Conservation (phyloP, 345 rosid genomes). For the Punica granatum region DNA sequence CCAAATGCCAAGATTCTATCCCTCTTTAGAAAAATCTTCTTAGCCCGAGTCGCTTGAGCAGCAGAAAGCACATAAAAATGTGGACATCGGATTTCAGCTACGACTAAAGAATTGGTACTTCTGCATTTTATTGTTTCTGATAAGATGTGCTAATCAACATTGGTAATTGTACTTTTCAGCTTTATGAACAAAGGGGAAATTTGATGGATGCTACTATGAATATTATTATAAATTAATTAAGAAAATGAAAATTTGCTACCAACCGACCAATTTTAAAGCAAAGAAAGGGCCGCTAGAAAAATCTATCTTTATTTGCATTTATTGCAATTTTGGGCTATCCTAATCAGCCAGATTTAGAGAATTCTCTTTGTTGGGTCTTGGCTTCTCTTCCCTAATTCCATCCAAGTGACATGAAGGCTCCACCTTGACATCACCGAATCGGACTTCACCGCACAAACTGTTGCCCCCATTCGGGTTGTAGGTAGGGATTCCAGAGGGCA, state of each 20-base stretch:
- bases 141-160: too few relatives aligned
- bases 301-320: not conserved
- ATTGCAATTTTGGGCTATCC: conserved; percentile 15
- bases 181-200: not conserved
- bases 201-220: not conserved
- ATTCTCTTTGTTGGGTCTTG: conserved; percentile 13
- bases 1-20: too few relatives aligned
- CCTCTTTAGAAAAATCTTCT: too few relatives aligned
- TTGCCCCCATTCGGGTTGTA: conserved; percentile 8
- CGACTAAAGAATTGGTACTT: too few relatives aligned
- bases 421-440: conserved; percentile 9
- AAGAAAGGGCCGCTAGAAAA: not conserved
- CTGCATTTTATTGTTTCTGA: too few relatives aligned
- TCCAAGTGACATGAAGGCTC: conserved; percentile 20
- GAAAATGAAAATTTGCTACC: not conserved
- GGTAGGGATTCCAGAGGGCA: conserved; percentile 34
- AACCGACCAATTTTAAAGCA: conserved; percentile 1
- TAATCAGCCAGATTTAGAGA: conserved; percentile 19
- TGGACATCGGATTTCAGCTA: too few relatives aligned
- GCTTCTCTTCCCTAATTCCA: conserved; percentile 12
- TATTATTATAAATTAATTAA: not conserved
- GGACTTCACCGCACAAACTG: conserved; percentile 1
- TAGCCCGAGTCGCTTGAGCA: too few relatives aligned
- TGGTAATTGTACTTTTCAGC: too few relatives aligned
- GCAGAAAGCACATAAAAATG: too few relatives aligned